Evolutionary conservation across 768 basidiomycete species (phyloP).

Genomic region (Leccinum incarnatum): DNA sequence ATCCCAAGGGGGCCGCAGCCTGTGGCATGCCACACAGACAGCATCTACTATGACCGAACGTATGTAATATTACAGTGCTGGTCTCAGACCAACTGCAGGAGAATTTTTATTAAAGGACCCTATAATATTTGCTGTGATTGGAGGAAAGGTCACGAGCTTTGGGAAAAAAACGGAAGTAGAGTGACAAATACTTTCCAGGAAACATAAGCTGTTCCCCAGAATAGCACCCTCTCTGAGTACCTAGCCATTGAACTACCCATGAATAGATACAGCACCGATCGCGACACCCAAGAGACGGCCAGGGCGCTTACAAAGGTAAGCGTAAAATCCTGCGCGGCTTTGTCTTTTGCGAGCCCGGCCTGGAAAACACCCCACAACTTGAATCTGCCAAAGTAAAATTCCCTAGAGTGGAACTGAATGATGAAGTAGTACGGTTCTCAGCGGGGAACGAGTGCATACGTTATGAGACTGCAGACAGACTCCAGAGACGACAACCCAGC

Average conservation of each 20-base stretch:
- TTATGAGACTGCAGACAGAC: conserved; percentile 25
- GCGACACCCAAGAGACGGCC: conserved; percentile 26
- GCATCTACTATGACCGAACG: too few relatives aligned
- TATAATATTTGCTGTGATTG: too few relatives aligned
- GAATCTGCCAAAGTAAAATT: conserved; percentile 24
- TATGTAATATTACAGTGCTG: too few relatives aligned
- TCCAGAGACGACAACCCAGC: conserved; percentile 28
- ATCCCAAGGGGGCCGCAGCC: too few relatives aligned
- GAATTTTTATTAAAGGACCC: too few relatives aligned
- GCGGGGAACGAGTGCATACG: conserved; percentile 15
- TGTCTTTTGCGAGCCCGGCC: conserved; percentile 26
- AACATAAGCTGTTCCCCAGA: conserved; percentile 27
- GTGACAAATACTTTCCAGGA: conserved; percentile 16
- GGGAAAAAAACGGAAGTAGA: not conserved
- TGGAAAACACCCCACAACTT: conserved; percentile 35
- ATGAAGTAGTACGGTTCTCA: not conserved
- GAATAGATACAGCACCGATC: conserved; percentile 27
- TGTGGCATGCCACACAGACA: too few relatives aligned
- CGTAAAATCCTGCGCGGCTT: conserved; percentile 23
- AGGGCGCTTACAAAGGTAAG: conserved; percentile 34
- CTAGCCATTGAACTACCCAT: conserved; percentile 29
- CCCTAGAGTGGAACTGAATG: conserved; percentile 12
- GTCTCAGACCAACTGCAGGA: too few relatives aligned
- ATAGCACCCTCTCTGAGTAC: conserved; percentile 27
- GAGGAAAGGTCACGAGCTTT: too few relatives aligned